These are phyloP conservation scores for Aspergillus fructus DNA, from an alignment of 2,329 filamentous ascomycete genomes.

Conservation along the genomic window DNA sequence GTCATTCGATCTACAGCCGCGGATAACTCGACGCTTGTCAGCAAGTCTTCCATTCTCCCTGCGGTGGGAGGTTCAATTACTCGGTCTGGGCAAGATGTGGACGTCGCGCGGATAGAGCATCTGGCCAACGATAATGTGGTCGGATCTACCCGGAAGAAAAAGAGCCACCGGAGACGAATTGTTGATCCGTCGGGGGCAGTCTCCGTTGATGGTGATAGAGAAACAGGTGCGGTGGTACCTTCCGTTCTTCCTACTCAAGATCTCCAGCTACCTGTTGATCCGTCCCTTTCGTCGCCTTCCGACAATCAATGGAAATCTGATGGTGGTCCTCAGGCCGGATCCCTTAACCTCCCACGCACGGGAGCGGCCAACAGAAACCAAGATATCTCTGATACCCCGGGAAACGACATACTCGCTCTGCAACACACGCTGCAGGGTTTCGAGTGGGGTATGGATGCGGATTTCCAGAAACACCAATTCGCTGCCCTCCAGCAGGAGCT, in stretches of 20 bases:
- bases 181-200: conserved; percentile 55
- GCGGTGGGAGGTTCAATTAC: conserved; percentile 12
- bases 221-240: conserved; percentile 28
- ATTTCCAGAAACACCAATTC: conserved; percentile 83
- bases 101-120: conserved; percentile 15
- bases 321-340: conserved; percentile 29
- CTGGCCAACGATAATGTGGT: conserved; percentile 27
- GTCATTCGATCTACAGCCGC: conserved; percentile 69
- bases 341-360: conserved; percentile 23
- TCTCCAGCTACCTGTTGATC: conserved; percentile 28
- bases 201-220: conserved; percentile 30
- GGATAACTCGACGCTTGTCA: conserved; percentile 64
- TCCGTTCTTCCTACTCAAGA: conserved; percentile 30
- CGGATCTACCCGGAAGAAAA: conserved; percentile 44
- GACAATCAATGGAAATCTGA: conserved; percentile 33
- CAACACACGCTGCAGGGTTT: conserved; percentile 26
- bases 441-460: conserved; percentile 56
- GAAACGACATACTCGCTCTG: conserved; percentile 18
- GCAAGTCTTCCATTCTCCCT: conserved; percentile 55
- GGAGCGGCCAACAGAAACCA: conserved; percentile 19
- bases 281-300: conserved; percentile 23
- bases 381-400: conserved; percentile 17
- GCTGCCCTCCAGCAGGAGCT: conserved; percentile 82
- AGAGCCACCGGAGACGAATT: conserved; percentile 56
- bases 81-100: conserved; percentile 11